phyloP scores from a whole-genome alignment of 257 asterid genomes.

The Penstemon barbatus region DNA sequence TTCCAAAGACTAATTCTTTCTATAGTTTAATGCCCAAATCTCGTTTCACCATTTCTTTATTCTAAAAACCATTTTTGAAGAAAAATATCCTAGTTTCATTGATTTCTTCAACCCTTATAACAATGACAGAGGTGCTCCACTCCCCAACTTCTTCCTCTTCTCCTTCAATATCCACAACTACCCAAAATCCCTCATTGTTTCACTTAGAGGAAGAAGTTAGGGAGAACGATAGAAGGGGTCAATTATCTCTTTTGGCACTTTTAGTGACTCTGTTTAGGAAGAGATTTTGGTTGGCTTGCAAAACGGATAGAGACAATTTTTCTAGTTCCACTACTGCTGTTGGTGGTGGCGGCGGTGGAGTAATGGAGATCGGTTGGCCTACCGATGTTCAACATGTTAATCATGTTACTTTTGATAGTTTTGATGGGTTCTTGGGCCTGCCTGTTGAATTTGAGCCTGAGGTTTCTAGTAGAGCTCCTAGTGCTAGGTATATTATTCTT shows the following conservation, averaged over 20 bases:
- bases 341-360: slow-evolving; percentile 29
- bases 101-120: slow-evolving; percentile 40
- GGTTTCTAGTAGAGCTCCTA: slow-evolving; percentile 87
- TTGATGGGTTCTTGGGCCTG: slow-evolving; percentile 94
- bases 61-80: slow-evolving; percentile 8
- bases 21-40: neutral
- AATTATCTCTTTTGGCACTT: slow-evolving; percentile 78
- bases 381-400: slow-evolving; percentile 92
- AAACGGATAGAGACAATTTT: slow-evolving; percentile 54
- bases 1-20: neutral
- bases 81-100: slow-evolving; percentile 31
- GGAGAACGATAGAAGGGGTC: slow-evolving; percentile 70
- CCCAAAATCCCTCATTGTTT: slow-evolving; percentile 67
- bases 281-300: slow-evolving; percentile 82
- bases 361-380: slow-evolving; percentile 97
- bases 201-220: slow-evolving; percentile 39
- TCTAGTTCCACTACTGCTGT: slow-evolving; percentile 34
- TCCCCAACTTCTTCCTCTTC: slow-evolving; percentile 82
- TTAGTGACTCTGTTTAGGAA: slow-evolving; percentile 76
- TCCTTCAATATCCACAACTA: slow-evolving; percentile 72
- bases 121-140: slow-evolving; percentile 97
- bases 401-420: slow-evolving; percentile 96
- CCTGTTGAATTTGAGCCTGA: slow-evolving; percentile 99
- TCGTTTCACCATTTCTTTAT: slow-evolving; percentile 27
- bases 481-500: slow-evolving; percentile 68